phyloP scores from a whole-genome alignment of 139 green algal species.

The Astrephomene gubernaculifera region DNA sequence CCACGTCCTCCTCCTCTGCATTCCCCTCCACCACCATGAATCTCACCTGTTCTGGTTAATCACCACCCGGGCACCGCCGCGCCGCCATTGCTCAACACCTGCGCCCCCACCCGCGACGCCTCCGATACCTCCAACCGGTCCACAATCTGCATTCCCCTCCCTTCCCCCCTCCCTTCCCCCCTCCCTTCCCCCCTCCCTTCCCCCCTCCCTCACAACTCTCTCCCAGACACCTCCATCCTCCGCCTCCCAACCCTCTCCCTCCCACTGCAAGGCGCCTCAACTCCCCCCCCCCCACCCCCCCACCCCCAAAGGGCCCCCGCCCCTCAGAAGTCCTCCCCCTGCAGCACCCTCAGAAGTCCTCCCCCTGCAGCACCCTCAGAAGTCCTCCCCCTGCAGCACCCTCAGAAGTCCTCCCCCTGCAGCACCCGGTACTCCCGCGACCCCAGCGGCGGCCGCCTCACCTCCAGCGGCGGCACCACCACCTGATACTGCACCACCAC shows the following conservation, averaged over 20 bases:
- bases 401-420: conserved; percentile 27
- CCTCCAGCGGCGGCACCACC: neutral
- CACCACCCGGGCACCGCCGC: neutral
- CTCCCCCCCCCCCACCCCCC: no score
- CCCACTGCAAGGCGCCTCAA: no score
- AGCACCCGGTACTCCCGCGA: neutral
- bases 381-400: no score
- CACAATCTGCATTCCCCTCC: conserved; percentile 34
- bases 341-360: no score
- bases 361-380: no score
- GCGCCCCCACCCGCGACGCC: neutral
- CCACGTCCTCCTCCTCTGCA: neutral
- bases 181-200: no score
- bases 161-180: no score
- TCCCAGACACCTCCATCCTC: no score
- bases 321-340: no score
- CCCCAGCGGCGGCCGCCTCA: neutral
- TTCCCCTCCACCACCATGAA: neutral
- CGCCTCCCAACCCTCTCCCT: no score
- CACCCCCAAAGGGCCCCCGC: no score
- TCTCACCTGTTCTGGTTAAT: neutral
- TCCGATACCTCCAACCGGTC: conserved; percentile 42
- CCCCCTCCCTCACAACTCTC: no score
- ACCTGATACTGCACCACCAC: neutral
- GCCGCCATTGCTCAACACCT: neutral